phyloP scores from a whole-genome alignment of 768 basidiomycete species.

The Sarcodon aspratus region DNA sequence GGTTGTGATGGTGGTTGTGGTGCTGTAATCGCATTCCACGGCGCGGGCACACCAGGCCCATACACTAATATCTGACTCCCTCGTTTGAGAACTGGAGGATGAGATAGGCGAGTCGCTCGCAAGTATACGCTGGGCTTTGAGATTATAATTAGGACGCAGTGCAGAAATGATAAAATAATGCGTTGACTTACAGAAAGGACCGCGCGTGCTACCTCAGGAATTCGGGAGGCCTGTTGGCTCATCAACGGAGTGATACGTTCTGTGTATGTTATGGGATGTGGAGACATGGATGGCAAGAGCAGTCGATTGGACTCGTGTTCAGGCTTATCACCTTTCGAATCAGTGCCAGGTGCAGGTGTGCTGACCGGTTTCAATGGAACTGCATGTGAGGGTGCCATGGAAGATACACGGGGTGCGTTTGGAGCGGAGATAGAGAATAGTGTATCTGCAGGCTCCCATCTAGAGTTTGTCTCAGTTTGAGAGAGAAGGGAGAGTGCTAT shows the following conservation, averaged over 20 bases:
- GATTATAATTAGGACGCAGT: neutral
- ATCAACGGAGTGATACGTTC: conserved; percentile 53
- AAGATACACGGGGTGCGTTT: conserved; percentile 47
- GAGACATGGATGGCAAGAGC: conserved; percentile 21
- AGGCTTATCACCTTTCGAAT: conserved; percentile 35
- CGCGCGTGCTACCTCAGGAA: conserved; percentile 55
- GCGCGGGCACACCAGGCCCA: conserved; percentile 27
- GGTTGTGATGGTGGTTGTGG: conserved; percentile 7
- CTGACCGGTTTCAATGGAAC: conserved; percentile 19
- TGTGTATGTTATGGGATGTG: conserved; percentile 28
- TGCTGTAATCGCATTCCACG: conserved; percentile 30
- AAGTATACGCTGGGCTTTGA: conserved; percentile 40
- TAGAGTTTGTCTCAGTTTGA: conserved; percentile 41
- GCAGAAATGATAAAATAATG: neutral
- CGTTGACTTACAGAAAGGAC: conserved; percentile 43
- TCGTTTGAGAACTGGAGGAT: conserved; percentile 54
- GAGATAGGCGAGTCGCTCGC: conserved; percentile 51
- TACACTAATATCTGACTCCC: conserved; percentile 29
- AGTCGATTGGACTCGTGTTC: conserved; percentile 37
- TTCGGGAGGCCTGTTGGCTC: conserved; percentile 49
- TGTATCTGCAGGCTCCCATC: conserved; percentile 58
- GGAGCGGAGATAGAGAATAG: conserved; percentile 49
- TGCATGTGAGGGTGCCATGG: conserved; percentile 59
- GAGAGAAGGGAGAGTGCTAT: conserved; percentile 63
- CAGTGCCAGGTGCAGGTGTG: neutral